phyloP scores from a whole-genome alignment of 192 early-diverging fungal genomes.

The Podila epicladia region DNA sequence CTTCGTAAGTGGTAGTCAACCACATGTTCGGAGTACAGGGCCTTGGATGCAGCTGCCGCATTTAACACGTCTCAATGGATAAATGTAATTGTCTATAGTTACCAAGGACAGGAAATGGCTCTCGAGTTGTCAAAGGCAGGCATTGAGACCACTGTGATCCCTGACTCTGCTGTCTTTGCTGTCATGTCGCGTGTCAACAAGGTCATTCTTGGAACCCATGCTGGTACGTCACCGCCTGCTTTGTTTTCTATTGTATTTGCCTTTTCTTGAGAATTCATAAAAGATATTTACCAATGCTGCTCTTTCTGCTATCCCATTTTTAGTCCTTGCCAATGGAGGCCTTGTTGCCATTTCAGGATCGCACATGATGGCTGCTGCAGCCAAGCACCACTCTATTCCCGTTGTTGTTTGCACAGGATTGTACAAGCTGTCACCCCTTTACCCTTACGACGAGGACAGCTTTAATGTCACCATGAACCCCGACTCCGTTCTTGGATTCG shows the following conservation, averaged over 20 bases:
- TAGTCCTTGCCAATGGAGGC: constrained; percentile 94
- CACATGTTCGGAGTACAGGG: neutral
- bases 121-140: constrained; percentile 73
- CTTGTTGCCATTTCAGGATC: constrained; percentile 85
- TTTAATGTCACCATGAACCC: constrained; percentile 85
- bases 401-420: constrained; percentile 92
- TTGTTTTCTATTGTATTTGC: neutral
- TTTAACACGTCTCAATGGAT: neutral
- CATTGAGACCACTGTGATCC: constrained; percentile 92
- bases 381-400: constrained; percentile 91
- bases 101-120: constrained; percentile 90
- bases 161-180: constrained; percentile 94
- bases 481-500: constrained; percentile 82
- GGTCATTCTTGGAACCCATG: constrained; percentile 92
- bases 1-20: constrained; percentile 66
- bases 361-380: constrained; percentile 86
- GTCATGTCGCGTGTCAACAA: constrained; percentile 99
- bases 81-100: constrained; percentile 50
- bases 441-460: constrained; percentile 88
- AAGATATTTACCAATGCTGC: neutral
- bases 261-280: neutral
- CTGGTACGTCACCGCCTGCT: constrained; percentile 55
- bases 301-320: neutral
- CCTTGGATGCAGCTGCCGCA: neutral
- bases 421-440: constrained; percentile 88